phyloP scores from a whole-genome alignment of 2,329 filamentous ascomycete species.

The Penicillium sp. region DNA sequence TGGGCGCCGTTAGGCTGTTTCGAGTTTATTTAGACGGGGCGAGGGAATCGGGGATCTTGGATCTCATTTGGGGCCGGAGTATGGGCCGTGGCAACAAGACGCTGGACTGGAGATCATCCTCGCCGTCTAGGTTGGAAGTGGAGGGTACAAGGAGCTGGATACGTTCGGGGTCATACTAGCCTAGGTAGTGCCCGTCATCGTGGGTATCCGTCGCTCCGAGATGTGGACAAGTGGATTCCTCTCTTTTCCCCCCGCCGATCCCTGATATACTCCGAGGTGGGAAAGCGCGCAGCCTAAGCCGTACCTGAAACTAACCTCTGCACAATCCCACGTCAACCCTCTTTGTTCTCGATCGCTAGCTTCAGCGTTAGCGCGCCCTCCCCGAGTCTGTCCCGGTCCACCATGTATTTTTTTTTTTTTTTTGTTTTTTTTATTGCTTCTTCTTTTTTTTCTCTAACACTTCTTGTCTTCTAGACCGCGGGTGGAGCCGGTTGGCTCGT shows the following conservation, averaged over 20 bases:
- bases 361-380: no score
- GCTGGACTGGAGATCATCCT: no score
- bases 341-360: no score
- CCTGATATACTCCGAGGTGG: slow-evolving; percentile 26
- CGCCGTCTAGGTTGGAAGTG: no score
- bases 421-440: slow-evolving; percentile 4
- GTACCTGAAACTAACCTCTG: slow-evolving; percentile 25
- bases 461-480: slow-evolving; percentile 1
- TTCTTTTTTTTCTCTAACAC: slow-evolving; percentile 1
- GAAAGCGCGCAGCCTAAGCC: slow-evolving; percentile 14
- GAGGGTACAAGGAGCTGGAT: no score
- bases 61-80: slow-evolving; percentile 5
- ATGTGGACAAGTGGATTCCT: background rate
- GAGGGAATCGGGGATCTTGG: slow-evolving; percentile 8
- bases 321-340: slow-evolving; percentile 21
- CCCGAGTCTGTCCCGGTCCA: no score
- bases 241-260: slow-evolving; percentile 14
- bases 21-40: slow-evolving; percentile 38
- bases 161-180: no score
- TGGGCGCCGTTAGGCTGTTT: slow-evolving; percentile 41
- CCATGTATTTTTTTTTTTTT: slow-evolving; percentile 2
- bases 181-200: no score
- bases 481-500: slow-evolving; percentile 5
- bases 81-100: slow-evolving; percentile 22
- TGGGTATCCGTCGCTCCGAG: no score